Conservation (phyloP, 176 grass and related monocot genomes). For the Sorghum bicolor region DNA sequence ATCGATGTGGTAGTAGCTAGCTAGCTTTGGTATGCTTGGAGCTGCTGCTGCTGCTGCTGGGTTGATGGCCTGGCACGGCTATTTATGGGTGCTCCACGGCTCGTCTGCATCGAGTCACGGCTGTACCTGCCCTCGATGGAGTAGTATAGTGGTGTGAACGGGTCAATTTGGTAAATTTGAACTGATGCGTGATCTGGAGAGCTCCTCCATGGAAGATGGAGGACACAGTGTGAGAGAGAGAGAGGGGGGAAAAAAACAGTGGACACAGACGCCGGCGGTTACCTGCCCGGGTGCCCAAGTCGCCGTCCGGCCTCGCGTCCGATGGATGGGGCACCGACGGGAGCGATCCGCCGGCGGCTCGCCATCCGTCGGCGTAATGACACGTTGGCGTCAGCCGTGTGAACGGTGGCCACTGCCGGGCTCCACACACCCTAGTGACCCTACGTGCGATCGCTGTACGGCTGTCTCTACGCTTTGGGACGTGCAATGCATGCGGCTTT, state of each 20-base stretch:
- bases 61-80: not conserved
- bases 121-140: no score
- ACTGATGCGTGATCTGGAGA: constrained; percentile 1
- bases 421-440: no score
- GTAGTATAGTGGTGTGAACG: constrained; percentile 6
- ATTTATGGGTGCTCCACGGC: constrained; percentile 33
- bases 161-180: not conserved
- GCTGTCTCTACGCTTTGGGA: not conserved
- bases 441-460: not conserved
- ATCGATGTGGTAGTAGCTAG: not conserved
- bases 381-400: constrained; percentile 1
- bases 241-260: no score
- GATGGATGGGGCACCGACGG: not conserved
- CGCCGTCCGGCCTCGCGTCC: not conserved
- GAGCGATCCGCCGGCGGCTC: not conserved
- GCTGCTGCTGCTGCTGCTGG: not conserved
- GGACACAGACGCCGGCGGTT: not conserved
- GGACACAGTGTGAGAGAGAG: no score
- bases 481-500: no score
- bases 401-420: not conserved
- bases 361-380: not conserved
- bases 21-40: not conserved
- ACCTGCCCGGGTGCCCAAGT: not conserved
- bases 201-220: not conserved
- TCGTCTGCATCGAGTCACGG: no score